phyloP scores from a whole-genome alignment of 1,284 basidiomycete genomes.

The Microbotryum saponariae region DNA sequence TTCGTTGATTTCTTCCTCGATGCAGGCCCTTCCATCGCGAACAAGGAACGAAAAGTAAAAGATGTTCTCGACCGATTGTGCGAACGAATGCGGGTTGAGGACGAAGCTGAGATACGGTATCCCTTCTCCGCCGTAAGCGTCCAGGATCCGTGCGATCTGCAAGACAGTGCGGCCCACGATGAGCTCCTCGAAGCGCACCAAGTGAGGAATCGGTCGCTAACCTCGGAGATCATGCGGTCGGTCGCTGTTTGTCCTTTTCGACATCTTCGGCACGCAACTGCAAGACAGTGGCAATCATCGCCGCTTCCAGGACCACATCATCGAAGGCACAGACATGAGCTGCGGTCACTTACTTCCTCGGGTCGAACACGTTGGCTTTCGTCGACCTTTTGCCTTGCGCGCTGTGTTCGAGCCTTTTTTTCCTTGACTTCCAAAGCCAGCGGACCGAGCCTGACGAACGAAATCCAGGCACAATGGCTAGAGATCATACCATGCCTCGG shows the following conservation, averaged over 20 bases:
- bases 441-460: constrained; percentile 25
- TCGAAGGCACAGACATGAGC: neutral
- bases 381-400: constrained; percentile 18
- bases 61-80: constrained; percentile 85
- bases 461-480: no score
- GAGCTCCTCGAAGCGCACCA: neutral
- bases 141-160: constrained; percentile 16
- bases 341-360: constrained; percentile 17
- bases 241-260: constrained; percentile 32
- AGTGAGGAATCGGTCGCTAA: neutral
- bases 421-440: constrained; percentile 27
- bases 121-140: constrained; percentile 32
- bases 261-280: constrained; percentile 28
- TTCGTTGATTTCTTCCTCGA: constrained; percentile 23
- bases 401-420: constrained; percentile 26
- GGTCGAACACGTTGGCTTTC: constrained; percentile 15
- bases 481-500: neutral
- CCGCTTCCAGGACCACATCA: no score
- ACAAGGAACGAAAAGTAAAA: constrained; percentile 89
- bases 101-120: constrained; percentile 77
- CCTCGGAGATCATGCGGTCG: constrained; percentile 28
- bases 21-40: constrained; percentile 55
- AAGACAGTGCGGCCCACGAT: neutral
- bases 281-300: neutral
- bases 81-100: constrained; percentile 76